phyloP scores from a whole-genome alignment of 2,329 filamentous ascomycete species.

The Diaporthe nobilis region DNA sequence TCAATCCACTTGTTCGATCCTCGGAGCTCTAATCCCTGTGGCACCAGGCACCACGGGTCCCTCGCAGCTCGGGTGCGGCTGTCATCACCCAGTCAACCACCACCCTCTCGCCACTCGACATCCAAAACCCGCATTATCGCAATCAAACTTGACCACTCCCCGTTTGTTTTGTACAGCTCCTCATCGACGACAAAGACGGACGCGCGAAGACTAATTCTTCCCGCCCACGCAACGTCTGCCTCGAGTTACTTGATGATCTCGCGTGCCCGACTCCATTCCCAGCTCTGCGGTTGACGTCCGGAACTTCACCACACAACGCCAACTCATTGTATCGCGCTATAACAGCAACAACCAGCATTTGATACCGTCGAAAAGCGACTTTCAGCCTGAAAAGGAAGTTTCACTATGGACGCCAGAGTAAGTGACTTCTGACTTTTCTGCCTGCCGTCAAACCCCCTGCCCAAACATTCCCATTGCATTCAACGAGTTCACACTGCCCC shows the following conservation, averaged over 20 bases:
- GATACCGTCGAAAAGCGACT: constrained; percentile 22
- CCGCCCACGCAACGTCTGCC: not conserved
- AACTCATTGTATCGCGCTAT: constrained; percentile 38
- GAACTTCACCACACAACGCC: constrained; percentile 24
- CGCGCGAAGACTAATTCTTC: not conserved
- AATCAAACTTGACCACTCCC: constrained; percentile 16
- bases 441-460: not conserved
- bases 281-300: not conserved
- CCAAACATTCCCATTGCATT: not conserved
- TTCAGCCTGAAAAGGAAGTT: not conserved
- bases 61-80: constrained; percentile 19
- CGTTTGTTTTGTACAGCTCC: constrained; percentile 27
- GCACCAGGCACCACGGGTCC: constrained; percentile 32
- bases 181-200: constrained; percentile 14
- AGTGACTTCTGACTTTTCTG: constrained; percentile 43
- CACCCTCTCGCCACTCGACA: constrained; percentile 23
- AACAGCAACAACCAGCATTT: constrained; percentile 42
- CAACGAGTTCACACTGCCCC: not conserved
- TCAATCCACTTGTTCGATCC: constrained; percentile 22
- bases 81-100: constrained; percentile 41
- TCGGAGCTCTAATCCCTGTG: constrained; percentile 38
- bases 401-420: constrained; percentile 59
- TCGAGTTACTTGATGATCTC: constrained; percentile 26
- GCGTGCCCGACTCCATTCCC: constrained; percentile 11
- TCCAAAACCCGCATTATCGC: constrained; percentile 25